Evolutionary conservation across 345 rosid genomes (phyloP).

Genomic region (Brassica carinata): DNA sequence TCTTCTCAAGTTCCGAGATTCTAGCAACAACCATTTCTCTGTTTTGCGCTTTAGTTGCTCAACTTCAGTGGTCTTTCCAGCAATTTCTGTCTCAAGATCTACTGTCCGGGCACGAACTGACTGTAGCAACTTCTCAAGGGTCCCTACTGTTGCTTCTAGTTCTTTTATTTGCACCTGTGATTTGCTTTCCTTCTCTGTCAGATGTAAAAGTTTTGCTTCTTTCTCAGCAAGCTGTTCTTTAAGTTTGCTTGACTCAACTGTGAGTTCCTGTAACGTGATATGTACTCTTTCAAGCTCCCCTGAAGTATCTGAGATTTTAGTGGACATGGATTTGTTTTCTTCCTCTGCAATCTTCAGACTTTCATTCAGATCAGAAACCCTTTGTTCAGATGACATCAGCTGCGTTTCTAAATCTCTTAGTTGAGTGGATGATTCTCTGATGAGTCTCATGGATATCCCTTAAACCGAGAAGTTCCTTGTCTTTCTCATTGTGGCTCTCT

Average conservation of each 20-base stretch:
- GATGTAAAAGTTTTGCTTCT: slow-evolving; percentile 54
- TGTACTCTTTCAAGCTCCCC: slow-evolving; percentile 55
- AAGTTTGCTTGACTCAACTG: slow-evolving; percentile 48
- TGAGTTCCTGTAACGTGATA: slow-evolving; percentile 42
- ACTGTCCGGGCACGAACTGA: slow-evolving; percentile 44
- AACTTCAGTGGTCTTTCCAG: slow-evolving; percentile 49
- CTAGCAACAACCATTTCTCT: slow-evolving; percentile 43
- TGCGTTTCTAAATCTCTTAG: slow-evolving; percentile 24
- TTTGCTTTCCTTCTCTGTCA: too few relatives aligned
- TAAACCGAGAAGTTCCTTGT: slow-evolving; percentile 53
- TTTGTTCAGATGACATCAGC: slow-evolving; percentile 59
- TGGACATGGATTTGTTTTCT: slow-evolving; percentile 56
- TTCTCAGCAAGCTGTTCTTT: slow-evolving; percentile 51
- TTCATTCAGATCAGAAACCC: slow-evolving; percentile 50
- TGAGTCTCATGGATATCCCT: slow-evolving; percentile 56
- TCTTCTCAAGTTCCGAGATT: slow-evolving; percentile 56
- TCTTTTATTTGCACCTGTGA: too few relatives aligned
- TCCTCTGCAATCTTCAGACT: too few relatives aligned
- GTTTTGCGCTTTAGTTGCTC: slow-evolving; percentile 53
- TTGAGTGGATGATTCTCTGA: slow-evolving; percentile 48
- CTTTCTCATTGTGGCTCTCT: slow-evolving; percentile 61
- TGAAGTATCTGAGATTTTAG: slow-evolving; percentile 50
- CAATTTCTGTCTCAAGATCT: slow-evolving; percentile 52
- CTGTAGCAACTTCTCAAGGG: slow-evolving; percentile 55
- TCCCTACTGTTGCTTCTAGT: slow-evolving; percentile 37